A percentile compares a stretch with the other conserved stretches of the same genome.
These are phyloP conservation scores for Scleroderma bovista DNA, from an alignment of 768 basidiomycete genomes.

Conservation along the genomic window DNA sequence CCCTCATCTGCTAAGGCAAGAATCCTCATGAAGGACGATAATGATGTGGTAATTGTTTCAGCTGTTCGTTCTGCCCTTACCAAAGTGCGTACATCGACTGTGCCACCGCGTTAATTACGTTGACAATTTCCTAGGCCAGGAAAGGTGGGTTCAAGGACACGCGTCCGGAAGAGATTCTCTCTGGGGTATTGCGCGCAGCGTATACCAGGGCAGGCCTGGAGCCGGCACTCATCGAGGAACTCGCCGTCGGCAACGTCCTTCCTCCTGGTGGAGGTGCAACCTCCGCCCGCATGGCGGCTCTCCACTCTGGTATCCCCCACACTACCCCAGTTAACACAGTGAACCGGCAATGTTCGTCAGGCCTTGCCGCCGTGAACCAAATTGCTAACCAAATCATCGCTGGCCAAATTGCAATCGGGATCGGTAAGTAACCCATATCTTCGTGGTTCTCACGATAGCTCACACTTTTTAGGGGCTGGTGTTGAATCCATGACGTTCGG, in stretches of 20 bases:
- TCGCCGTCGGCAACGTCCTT: conserved; percentile 84
- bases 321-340: conserved; percentile 72
- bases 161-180: conserved; percentile 74
- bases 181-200: conserved; percentile 69
- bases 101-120: background rate
- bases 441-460: conserved; percentile 3
- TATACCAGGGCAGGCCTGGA: conserved; percentile 65
- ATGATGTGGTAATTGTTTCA: conserved; percentile 87
- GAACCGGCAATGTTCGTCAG: conserved; percentile 89
- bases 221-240: conserved; percentile 78
- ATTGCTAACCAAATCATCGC: conserved; percentile 75
- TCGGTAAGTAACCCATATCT: conserved; percentile 47
- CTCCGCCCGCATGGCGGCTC: conserved; percentile 80
- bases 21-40: conserved; percentile 65
- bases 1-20: conserved; percentile 41
- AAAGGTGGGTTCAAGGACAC: conserved; percentile 94
- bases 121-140: conserved; percentile 43
- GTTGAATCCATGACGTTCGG: conserved; percentile 89
- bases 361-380: conserved; percentile 74
- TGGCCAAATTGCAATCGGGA: conserved; percentile 86
- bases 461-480: conserved; percentile 54
- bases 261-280: conserved; percentile 80
- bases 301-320: conserved; percentile 81
- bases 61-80: conserved; percentile 91
- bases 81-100: conserved; percentile 46